Evolutionary conservation across 108 stramenopile species (phyloP).

Genomic region (Ochromonas danica): DNA sequence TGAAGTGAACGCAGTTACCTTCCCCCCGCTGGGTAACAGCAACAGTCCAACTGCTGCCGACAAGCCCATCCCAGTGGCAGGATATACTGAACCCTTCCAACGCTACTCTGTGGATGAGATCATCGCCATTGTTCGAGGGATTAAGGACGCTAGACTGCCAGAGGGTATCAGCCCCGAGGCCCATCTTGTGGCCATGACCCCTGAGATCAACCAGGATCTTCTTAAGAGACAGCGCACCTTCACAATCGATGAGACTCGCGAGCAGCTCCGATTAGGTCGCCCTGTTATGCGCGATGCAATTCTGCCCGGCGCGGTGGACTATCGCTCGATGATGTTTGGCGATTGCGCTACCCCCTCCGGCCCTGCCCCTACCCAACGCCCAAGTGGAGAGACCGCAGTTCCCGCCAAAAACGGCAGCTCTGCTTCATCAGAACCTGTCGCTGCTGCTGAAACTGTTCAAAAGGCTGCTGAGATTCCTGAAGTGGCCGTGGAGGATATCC

Average conservation of each 20-base stretch:
- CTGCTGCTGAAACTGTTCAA: too few species aligned
- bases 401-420: too few species aligned
- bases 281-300: constrained; percentile 49
- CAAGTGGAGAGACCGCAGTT: too few species aligned
- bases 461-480: too few species aligned
- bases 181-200: constrained; percentile 46
- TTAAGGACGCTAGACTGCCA: constrained; percentile 41
- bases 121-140: constrained; percentile 42
- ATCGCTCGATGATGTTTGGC: constrained; percentile 47
- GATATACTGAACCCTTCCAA: constrained; percentile 42
- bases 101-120: constrained; percentile 50
- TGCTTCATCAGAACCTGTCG: too few species aligned
- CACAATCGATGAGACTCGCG: constrained; percentile 51
- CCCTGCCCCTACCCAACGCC: not conserved
- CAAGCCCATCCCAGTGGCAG: constrained; percentile 34
- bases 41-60: constrained; percentile 1
- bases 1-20: constrained; percentile 45
- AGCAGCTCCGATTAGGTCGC: constrained; percentile 52
- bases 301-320: constrained; percentile 44
- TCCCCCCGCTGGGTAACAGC: constrained; percentile 51
- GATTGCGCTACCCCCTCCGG: constrained; percentile 23
- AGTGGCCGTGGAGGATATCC: too few species aligned
- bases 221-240: constrained; percentile 49
- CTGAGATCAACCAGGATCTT: constrained; percentile 44
- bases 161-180: constrained; percentile 34